Evolutionary conservation across 768 basidiomycete genomes (phyloP), one percentile per base, ranked within the genome.

Genomic region (Hygrophorus russula): DNA sequence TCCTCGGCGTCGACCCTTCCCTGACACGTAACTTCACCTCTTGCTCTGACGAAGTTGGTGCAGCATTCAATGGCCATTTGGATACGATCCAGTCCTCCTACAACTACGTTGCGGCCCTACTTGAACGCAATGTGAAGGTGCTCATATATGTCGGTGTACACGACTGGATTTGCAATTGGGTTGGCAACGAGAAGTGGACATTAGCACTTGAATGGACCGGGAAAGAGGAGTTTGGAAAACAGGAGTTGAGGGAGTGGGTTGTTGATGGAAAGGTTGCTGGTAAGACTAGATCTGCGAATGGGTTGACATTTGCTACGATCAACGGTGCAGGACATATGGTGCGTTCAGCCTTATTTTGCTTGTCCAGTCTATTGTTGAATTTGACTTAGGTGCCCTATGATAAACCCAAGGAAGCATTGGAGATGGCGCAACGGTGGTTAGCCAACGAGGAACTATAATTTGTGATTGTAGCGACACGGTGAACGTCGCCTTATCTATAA

Each of bases 311-410:
- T 51, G 73, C 70, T n/a, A 78, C 71, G 0, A 56, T 79, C 24
- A 56, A 63, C 32, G 73, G 67, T 4, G 81, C 79, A 13, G 80
- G 81, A 14, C 80, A 82, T 58, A 75, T 82, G 80, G 80, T 80
- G 32, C 52, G 65, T 18, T 24, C 24, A 24, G 24, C 24, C 24
- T 7, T 3, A 24, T 24, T 24, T 7, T 3, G 7, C 14, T 10
- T 18, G 33, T 27, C 38, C 7, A n/a, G 19, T 28, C 8, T 1
- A 12, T 11, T 28, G 15, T 17, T 19, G 36, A 14, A 46, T 5
- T 31, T 44, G 4, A 29, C 5, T 10, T 38, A 75, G 75, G 75
- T 71, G 15, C 79, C 80, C 0, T 76, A 73, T 49, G 75, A 82
- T 48, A 78, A 78, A 51, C 75, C 75, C 1, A 62, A 62, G 31